Evolutionary conservation across 768 basidiomycete genomes (phyloP).

Genomic region (Lactarius deliciosus): DNA sequence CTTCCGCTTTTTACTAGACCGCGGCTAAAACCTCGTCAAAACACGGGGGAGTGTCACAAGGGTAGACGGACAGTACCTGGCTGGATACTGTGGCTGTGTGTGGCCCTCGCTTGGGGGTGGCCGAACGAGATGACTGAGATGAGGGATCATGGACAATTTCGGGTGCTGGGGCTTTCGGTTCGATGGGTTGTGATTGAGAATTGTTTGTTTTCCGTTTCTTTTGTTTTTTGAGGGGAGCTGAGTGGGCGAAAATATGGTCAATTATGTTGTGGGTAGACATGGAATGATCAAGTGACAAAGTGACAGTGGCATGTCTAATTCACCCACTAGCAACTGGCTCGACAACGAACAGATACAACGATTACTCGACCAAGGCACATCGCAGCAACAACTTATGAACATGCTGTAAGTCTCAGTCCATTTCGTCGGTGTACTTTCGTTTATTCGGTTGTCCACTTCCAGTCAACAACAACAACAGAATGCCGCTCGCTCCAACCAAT

Average conservation of each 20-base stretch:
- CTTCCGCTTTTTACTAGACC: slow-evolving; percentile 31
- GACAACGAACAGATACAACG: slow-evolving; percentile 28
- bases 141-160: slow-evolving; percentile 73
- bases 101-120: slow-evolving; percentile 36
- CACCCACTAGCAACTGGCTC: slow-evolving; percentile 23
- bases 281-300: not conserved
- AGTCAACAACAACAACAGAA: slow-evolving; percentile 26
- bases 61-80: no score
- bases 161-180: slow-evolving; percentile 37
- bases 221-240: slow-evolving; percentile 34
- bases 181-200: slow-evolving; percentile 31
- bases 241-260: slow-evolving; percentile 75
- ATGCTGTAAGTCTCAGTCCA: slow-evolving; percentile 27
- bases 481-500: slow-evolving; percentile 15
- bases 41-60: no score
- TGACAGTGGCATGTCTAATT: slow-evolving; percentile 14
- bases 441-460: slow-evolving; percentile 3
- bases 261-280: slow-evolving; percentile 41
- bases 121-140: slow-evolving; percentile 30
- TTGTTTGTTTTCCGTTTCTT: slow-evolving; percentile 52
- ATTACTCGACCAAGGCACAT: slow-evolving; percentile 26
- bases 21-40: no score
- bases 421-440: no score
- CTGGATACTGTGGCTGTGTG: no score
- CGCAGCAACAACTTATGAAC: slow-evolving; percentile 27